Evolutionary conservation across 345 rosid species (phyloP), one percentile per base, ranked within the genome.

Genomic region (Eucalyptus polybractea): DNA sequence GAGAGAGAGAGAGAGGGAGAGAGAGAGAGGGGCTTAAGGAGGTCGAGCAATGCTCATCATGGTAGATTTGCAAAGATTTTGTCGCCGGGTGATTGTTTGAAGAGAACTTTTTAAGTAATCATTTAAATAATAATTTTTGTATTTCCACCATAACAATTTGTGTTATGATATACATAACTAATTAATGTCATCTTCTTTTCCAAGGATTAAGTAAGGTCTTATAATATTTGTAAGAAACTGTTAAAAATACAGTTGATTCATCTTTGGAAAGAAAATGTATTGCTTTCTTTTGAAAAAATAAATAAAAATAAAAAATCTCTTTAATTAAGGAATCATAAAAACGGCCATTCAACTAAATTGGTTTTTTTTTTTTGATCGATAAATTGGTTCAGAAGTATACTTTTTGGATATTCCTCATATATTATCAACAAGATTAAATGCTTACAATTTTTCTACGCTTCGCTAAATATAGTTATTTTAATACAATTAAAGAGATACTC

Each of bases 11-110:
- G 37, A 33, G 37, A 33, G 37, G 3, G 45, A 44, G 45, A 44
- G 21, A 1, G 56, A 7, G 9, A 3, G 56, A 17, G 13, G 1
- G 2, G 29, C 3, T 10, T 9, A 58, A 58, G 14, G 65, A 10
- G n/a, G 67, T 25, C 2, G 15, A 58, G n/a, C 2, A 7, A 29
- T 8, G 0, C 69, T 29, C 0, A 0, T 62, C 69, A 13, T 29
- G 33, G 16, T 13, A 29, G 33, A 33, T 62, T 62, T 62, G 17
- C 33, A 6, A 62, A 27, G 69, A 27, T 62, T 62, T 29, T 27
- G 33, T 62, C 1, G 3, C 16, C 0, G 2, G 7, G 33, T 6
- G 17, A 29, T 13, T 62, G 16, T 29, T 62, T 6, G 3, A 29
- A 29, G 31, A 62, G 33, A 29, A 62, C 69, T 62, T 62, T 6